Percentiles rank a stretch among this genome's conserved stretches.
Conservation (phyloP, 495 filamentous ascomycete genomes). For the Neurospora sp. region DNA sequence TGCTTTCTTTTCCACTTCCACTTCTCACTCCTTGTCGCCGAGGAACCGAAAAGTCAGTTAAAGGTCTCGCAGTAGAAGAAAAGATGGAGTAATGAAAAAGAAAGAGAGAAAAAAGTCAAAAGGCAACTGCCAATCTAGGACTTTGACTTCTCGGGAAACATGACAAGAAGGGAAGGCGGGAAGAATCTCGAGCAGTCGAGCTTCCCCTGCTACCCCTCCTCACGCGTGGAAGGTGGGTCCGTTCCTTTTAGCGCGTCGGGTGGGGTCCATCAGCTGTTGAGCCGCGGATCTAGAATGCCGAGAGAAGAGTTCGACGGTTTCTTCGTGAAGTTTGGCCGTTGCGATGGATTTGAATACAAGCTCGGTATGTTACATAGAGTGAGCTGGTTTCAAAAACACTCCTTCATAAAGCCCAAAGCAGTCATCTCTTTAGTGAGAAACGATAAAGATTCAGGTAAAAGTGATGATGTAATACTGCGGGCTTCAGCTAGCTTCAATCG, state of each 20-base stretch:
- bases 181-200: not conserved
- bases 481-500: not conserved
- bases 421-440: not conserved
- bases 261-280: not conserved
- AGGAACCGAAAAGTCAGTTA: not conserved
- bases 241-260: not conserved
- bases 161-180: not conserved
- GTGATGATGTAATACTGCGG: not conserved
- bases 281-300: not conserved
- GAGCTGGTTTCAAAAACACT: too few species aligned
- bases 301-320: too few species aligned
- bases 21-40: not conserved
- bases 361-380: too few species aligned
- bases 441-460: not conserved
- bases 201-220: not conserved
- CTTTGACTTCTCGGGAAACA: not conserved
- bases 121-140: not conserved
- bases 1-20: not conserved
- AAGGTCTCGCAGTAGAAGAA: not conserved
- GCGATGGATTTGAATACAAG: not conserved
- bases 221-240: not conserved
- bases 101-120: not conserved
- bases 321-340: not conserved
- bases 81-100: not conserved
- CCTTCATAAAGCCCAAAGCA: too few species aligned